These are phyloP conservation scores for Pseudozyma thailandica DNA, from an alignment of 1,284 basidiomycete genomes.

Conservation along the genomic window DNA sequence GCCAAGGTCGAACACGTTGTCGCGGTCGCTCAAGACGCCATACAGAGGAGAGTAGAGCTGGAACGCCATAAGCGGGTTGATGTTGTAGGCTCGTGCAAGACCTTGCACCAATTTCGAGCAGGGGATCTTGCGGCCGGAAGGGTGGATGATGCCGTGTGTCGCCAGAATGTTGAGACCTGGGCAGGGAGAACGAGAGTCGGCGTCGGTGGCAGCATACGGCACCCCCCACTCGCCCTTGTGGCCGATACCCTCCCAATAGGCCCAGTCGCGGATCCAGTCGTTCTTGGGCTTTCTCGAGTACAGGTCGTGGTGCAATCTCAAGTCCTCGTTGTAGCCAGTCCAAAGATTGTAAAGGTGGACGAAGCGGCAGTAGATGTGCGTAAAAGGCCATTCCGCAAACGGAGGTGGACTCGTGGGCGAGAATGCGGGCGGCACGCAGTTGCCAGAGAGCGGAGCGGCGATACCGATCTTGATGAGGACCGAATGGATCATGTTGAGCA, in stretches of 20 bases:
- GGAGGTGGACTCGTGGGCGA: conserved; percentile 40
- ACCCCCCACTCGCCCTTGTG: conserved; percentile 35
- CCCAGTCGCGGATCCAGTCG: conserved; percentile 48
- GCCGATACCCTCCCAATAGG: conserved; percentile 44
- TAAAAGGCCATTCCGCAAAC: conserved; percentile 32
- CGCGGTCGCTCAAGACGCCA: conserved; percentile 25
- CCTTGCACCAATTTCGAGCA: conserved; percentile 36
- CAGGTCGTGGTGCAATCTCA: conserved; percentile 31
- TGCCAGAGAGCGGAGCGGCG: conserved; percentile 14
- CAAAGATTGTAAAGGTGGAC: conserved; percentile 33
- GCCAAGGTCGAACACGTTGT: conserved; percentile 31
- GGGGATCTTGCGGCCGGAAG: conserved; percentile 21
- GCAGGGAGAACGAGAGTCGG: conserved; percentile 36
- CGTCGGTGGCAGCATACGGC: conserved; percentile 23
- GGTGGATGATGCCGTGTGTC: conserved; percentile 31
- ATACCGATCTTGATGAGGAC: conserved; percentile 31
- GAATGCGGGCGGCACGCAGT: conserved; percentile 37
- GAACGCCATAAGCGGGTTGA: conserved; percentile 44
- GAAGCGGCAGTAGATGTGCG: conserved; percentile 41
- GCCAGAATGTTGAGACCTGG: conserved; percentile 47
- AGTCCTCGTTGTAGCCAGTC: conserved; percentile 24
- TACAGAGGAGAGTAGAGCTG: conserved; percentile 48
- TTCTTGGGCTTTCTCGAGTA: conserved; percentile 31
- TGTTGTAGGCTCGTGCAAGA: conserved; percentile 42
- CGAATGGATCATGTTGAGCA: conserved; percentile 29